A percentile compares a stretch with the other conserved stretches of the same genome.
Evolutionary conservation across 805 yeast genomes (phyloP).

Genomic region (Metschnikowia kofuensis): DNA sequence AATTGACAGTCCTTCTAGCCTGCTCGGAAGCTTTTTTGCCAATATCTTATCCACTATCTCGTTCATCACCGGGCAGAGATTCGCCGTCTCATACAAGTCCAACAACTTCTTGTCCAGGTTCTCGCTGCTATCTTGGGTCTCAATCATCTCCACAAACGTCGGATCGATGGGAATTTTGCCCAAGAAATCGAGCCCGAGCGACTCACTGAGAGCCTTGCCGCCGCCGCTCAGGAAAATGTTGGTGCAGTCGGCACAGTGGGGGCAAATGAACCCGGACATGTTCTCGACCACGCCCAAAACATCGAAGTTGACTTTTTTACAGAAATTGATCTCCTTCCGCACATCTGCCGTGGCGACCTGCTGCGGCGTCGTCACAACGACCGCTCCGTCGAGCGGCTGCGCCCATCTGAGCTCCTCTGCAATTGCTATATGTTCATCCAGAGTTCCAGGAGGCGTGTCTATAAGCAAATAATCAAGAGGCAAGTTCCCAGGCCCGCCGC

Average conservation of each 20-base stretch:
- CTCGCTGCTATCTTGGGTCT: slow-evolving; percentile 45
- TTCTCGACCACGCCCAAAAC: slow-evolving; percentile 89
- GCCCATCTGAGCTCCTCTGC: slow-evolving; percentile 82
- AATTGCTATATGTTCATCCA: slow-evolving; percentile 95
- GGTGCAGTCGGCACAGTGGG: slow-evolving; percentile 88
- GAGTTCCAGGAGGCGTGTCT: slow-evolving; percentile 98
- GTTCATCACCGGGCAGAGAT: slow-evolving; percentile 36
- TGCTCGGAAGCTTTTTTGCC: slow-evolving; percentile 26
- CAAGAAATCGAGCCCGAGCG: slow-evolving; percentile 60
- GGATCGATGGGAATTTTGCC: slow-evolving; percentile 96
- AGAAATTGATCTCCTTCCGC: slow-evolving; percentile 87
- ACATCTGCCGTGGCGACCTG: slow-evolving; percentile 92
- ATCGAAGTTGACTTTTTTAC: slow-evolving; percentile 76
- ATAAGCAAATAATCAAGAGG: slow-evolving; percentile 72
- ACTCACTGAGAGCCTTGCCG: slow-evolving; percentile 67
- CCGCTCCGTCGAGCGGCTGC: slow-evolving; percentile 79
- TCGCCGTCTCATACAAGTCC: slow-evolving; percentile 33
- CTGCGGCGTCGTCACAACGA: slow-evolving; percentile 96
- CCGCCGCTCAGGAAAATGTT: slow-evolving; percentile 94
- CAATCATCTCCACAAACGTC: slow-evolving; percentile 82
- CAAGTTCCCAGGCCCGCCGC: slow-evolving; percentile 44
- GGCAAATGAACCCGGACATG: slow-evolving; percentile 96
- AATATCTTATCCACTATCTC: slow-evolving; percentile 35
- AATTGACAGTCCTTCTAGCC: background rate
- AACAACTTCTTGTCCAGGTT: slow-evolving; percentile 23